Conservation (phyloP, 1,284 basidiomycete genomes). For the Pulveroboletus ridleyi region DNA sequence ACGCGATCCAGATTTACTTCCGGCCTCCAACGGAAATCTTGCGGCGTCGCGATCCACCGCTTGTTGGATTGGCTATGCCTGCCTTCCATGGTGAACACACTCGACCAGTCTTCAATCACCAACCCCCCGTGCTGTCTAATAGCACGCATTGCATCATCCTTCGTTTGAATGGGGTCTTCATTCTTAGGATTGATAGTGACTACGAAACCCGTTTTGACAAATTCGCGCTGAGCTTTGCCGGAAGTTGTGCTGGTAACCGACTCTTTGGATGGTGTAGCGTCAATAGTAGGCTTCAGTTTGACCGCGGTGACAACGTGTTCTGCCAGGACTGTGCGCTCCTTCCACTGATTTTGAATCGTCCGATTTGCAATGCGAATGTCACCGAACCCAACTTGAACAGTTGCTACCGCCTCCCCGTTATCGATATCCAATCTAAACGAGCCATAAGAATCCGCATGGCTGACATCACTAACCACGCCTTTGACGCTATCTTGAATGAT, state of each 20-base stretch:
- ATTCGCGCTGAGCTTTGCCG: slow-evolving; percentile 41
- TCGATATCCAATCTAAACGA: slow-evolving; percentile 48
- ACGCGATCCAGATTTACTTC: slow-evolving; percentile 56
- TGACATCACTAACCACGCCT: slow-evolving; percentile 45
- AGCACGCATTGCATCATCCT: slow-evolving; percentile 46
- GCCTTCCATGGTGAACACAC: slow-evolving; percentile 69
- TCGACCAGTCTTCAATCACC: slow-evolving; percentile 69
- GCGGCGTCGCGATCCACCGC: slow-evolving; percentile 56
- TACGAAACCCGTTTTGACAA: slow-evolving; percentile 55
- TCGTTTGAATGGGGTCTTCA: slow-evolving; percentile 32
- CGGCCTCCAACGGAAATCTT: slow-evolving; percentile 53
- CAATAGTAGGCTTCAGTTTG: slow-evolving; percentile 35
- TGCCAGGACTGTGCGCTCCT: slow-evolving; percentile 49
- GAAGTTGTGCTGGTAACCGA: slow-evolving; percentile 40
- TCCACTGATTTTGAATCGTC: slow-evolving; percentile 57
- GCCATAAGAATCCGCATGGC: slow-evolving; percentile 40
- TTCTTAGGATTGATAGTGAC: slow-evolving; percentile 51
- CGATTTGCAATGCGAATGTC: slow-evolving; percentile 55
- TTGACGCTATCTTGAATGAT: slow-evolving; percentile 38
- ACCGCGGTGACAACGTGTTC: slow-evolving; percentile 50
- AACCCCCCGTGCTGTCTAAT: slow-evolving; percentile 65
- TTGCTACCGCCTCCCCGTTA: slow-evolving; percentile 41
- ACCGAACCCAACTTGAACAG: slow-evolving; percentile 35
- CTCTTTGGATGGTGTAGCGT: slow-evolving; percentile 52
- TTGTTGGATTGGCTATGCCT: slow-evolving; percentile 47